Evolutionary conservation across 306 rosid genomes (phyloP), one percentile per base, ranked within the genome.

Genomic region (Sesbania bispinosa): DNA sequence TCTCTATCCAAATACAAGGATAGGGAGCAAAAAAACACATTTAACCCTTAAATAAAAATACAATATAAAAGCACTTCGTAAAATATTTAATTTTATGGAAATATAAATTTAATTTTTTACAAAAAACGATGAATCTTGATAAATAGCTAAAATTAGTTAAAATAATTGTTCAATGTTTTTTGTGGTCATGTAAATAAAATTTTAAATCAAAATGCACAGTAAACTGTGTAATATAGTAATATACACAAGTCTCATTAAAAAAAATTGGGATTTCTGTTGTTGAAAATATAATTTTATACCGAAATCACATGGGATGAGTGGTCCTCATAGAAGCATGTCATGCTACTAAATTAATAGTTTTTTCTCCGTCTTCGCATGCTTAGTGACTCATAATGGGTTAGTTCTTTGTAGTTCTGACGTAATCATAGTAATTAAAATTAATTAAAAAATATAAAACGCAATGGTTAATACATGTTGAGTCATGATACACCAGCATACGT

Each of bases 401-500:
- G 41, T 67, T 50, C 26, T 51, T 15, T 24, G 5, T 58, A 69
- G 14, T 50, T 73, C 66, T 53, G 9, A 66, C 62, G 79, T 73
- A 58, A 79, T 74, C 47, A 59, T 9, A 26, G 41, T 46, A 47
- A 72, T 46, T 73, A 67, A 66, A 71, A 62, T 52, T n/a, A n/a
- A n/a, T n/a, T n/a, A n/a, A 4, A 41, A 51, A 38, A 60, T 6
- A n/a, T 1, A 6, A 27, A 10, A n/a, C 9, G 15, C 32, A 43
- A 35, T 15, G 43, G 66, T 42, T 64, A 42, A 63, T 38, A 53
- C 55, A 67, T 67, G 77, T 54, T 51, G 80, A 74, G 73, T 68
- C 84, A 68, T 74, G 62, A 41, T 67, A 68, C 73, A 60, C 33
- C 10, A 29, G 41, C 70, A 74, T 67, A 35, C 65, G 10, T 13